Conservation (phyloP, 2,329 filamentous ascomycete genomes). For the Seiridium cupressi region DNA sequence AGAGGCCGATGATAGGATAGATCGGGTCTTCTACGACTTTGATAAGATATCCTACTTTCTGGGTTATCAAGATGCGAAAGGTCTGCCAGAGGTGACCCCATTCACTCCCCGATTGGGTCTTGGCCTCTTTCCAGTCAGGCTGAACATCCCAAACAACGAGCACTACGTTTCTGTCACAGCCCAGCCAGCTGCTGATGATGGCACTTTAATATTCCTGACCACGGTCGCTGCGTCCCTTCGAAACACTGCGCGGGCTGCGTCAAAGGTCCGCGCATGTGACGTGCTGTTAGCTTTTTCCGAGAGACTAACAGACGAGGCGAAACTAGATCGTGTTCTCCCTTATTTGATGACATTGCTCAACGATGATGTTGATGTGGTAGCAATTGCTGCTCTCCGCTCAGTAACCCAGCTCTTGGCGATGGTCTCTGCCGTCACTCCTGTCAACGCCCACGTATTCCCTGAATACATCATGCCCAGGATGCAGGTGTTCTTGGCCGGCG, state of each 20-base stretch:
- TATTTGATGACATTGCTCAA: slow-evolving; percentile 82
- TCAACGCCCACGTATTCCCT: slow-evolving; percentile 67
- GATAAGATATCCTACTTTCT: slow-evolving; percentile 97
- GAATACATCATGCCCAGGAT: slow-evolving; percentile 67
- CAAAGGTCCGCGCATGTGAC: slow-evolving; percentile 85
- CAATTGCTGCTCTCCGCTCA: slow-evolving; percentile 79
- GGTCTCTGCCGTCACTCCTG: slow-evolving; percentile 81
- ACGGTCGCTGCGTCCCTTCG: slow-evolving; percentile 85
- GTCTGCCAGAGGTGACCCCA: slow-evolving; percentile 24
- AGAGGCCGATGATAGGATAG: slow-evolving; percentile 90
- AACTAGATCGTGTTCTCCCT: slow-evolving; percentile 87
- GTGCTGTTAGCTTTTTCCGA: slow-evolving; percentile 89
- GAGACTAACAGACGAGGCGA: slow-evolving; percentile 89
- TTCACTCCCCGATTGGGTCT: slow-evolving; percentile 50
- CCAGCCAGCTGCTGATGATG: slow-evolving; percentile 72
- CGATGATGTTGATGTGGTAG: slow-evolving; percentile 81
- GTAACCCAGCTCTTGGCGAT: slow-evolving; percentile 86
- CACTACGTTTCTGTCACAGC: slow-evolving; percentile 62
- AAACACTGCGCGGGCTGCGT: slow-evolving; percentile 85
- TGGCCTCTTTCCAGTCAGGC: slow-evolving; percentile 72
- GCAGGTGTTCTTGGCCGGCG: slow-evolving; percentile 50
- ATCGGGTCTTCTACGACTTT: slow-evolving; percentile 90
- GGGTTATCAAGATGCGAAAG: slow-evolving; percentile 62
- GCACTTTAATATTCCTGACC: slow-evolving; percentile 87
- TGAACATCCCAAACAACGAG: slow-evolving; percentile 85